Percentiles rank a stretch among this genome's conserved stretches.
Evolutionary conservation across 1,139 yeast species (phyloP).

Genomic region (Lodderomyces orthopsilosis): DNA sequence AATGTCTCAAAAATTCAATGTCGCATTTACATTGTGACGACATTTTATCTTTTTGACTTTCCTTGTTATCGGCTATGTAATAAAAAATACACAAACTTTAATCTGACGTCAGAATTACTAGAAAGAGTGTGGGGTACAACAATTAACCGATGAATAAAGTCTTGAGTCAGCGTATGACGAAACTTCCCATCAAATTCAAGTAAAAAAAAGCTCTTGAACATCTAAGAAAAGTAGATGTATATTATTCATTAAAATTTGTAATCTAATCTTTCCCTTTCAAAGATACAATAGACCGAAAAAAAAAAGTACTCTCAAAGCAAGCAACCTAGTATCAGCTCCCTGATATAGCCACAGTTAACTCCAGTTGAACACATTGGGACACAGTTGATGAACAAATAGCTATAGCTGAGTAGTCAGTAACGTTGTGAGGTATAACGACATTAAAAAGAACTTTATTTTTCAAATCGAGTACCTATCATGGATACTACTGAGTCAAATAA

Average conservation of each 20-base stretch:
- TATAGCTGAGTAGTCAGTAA: neutral
- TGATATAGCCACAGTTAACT: neutral
- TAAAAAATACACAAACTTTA: neutral
- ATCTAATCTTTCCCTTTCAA: slow-evolving; percentile 1
- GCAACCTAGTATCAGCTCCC: neutral
- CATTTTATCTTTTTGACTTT: neutral
- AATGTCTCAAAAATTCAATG: no score
- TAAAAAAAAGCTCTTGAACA: neutral
- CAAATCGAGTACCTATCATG: no score
- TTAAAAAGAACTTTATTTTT: no score
- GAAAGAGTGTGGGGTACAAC: neutral
- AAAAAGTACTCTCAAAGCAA: neutral
- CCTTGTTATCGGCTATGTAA: neutral
- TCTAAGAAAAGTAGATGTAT: neutral
- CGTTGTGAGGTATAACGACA: neutral
- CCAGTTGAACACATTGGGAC: neutral
- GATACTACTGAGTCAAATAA: neutral
- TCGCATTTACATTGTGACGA: neutral
- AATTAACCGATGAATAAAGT: no score
- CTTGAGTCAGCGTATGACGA: no score
- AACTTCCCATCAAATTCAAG: no score
- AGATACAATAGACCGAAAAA: neutral
- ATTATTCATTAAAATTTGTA: neutral
- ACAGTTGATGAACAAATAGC: neutral
- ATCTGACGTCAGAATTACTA: neutral